phyloP scores from a whole-genome alignment of 1,284 basidiomycete species.

The Pascua guehoae region DNA sequence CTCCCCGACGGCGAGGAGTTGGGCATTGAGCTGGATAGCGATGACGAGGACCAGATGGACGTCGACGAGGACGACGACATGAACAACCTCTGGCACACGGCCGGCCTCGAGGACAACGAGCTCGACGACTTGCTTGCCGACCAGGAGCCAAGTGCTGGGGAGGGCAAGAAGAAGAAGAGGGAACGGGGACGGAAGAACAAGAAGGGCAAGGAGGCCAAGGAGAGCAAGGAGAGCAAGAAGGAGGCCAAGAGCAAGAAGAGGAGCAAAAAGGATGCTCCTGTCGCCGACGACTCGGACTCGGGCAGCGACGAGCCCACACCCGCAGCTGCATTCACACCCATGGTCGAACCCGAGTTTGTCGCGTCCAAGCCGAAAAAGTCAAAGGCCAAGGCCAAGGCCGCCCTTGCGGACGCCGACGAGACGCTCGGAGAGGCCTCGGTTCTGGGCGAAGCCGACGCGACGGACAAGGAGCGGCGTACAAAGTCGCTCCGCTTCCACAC shows the following conservation, averaged over 20 bases:
- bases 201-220: conserved; percentile 40
- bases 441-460: conserved; percentile 66
- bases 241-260: conserved; percentile 49
- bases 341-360: conserved; percentile 35
- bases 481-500: conserved; percentile 87
- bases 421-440: conserved; percentile 70
- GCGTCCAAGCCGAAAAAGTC: conserved; percentile 22
- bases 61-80: conserved; percentile 23
- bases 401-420: conserved; percentile 52
- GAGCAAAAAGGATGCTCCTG: conserved; percentile 31
- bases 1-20: conserved; percentile 15
- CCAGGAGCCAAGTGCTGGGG: conserved; percentile 15
- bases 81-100: conserved; percentile 35
- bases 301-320: conserved; percentile 3
- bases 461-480: conserved; percentile 74
- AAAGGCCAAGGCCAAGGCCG: conserved; percentile 23
- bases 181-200: conserved; percentile 35
- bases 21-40: conserved; percentile 1
- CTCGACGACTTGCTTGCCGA: conserved; percentile 38
- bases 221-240: conserved; percentile 8
- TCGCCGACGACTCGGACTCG: conserved; percentile 9
- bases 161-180: conserved; percentile 31
- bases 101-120: conserved; percentile 43
- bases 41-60: conserved; percentile 21
- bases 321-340: conserved; percentile 35